Evolutionary conservation across 306 rosid genomes (phyloP), one percentile per base, ranked within the genome.

Genomic region (Morella rubra): DNA sequence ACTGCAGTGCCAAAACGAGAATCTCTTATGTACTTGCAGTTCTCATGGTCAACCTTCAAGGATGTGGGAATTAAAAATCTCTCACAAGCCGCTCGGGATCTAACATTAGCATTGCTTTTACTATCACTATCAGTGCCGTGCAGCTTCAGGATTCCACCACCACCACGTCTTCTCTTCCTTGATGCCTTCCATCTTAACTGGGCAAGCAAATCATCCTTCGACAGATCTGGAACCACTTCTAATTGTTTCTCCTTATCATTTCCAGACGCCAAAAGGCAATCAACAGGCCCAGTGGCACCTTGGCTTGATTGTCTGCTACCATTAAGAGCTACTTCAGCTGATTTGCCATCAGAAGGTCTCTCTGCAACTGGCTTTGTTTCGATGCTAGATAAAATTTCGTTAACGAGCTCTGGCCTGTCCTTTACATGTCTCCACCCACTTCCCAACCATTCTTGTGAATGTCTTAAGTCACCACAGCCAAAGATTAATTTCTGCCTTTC

Each of bases 381-480:
- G 20, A 80, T 72, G 60, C 55, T 58, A 66, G 77, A 68, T 56
- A 82, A 41, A 58, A 88, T 50, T 12, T 73, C 83, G 42, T 76
- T 65, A 19, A 77, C 95, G 47, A 94, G 72, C 70, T 94, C 98
- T 18, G 94, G 88, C 78, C 93, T 82, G 72, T 72, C 91, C 81
- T 76, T 84, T 58, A 84, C 59, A 5, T 65, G 75, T 15, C 68
- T 66, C 98, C 98, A 94, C 77, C 69, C 83, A 72, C 64, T 80
- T 44, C 86, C 93, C 8, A 87, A 78, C 97, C 98, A 94, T 52
- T 94, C 98, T 80, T 82, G 91, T 73, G 98, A 86, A 64, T 47
- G 82, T 78, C 98, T 83, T 20, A 92, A 67, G 66, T 87, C 84
- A 66, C 67, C 71, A 69, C 52, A 70, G 45, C 84, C 81, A 40